A percentile compares a stretch with the other conserved stretches of the same genome.
phyloP scores from a whole-genome alignment of 2,329 filamentous ascomycete species.

The Epichloe gansuensis region DNA sequence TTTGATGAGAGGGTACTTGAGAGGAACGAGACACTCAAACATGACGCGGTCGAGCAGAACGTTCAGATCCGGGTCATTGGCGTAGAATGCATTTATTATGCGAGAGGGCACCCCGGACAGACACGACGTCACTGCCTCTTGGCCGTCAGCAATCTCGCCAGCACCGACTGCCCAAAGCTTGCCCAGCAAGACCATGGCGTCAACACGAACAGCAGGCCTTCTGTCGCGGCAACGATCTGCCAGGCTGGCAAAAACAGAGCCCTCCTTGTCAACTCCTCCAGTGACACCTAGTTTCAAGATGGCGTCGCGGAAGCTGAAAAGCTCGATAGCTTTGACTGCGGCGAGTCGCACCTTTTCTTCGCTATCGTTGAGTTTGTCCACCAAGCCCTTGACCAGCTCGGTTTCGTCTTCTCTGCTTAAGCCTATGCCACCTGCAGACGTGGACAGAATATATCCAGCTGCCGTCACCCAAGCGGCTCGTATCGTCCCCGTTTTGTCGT shows the following conservation, averaged over 20 bases:
- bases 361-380: conserved; percentile 70
- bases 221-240: conserved; percentile 83
- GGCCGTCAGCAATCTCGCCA: conserved; percentile 72
- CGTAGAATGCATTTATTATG: conserved; percentile 79
- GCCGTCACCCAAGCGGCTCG: conserved; percentile 77
- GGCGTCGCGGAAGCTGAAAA: conserved; percentile 69
- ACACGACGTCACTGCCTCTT: conserved; percentile 62
- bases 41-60: conserved; percentile 71
- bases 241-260: conserved; percentile 68
- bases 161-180: conserved; percentile 90
- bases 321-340: conserved; percentile 72
- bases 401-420: conserved; percentile 72
- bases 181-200: conserved; percentile 73
- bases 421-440: conserved; percentile 80
- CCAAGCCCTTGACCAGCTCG: conserved; percentile 58
- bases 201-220: conserved; percentile 65
- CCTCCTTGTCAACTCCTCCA: conserved; percentile 62
- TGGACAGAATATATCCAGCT: conserved; percentile 76
- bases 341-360: conserved; percentile 87
- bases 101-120: conserved; percentile 71
- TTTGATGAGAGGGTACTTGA: conserved; percentile 65
- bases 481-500: conserved; percentile 75
- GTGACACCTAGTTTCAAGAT: conserved; percentile 67
- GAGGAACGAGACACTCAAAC: conserved; percentile 77
- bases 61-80: conserved; percentile 79